Conservation (phyloP, 768 basidiomycete genomes). For the Favolaschia claudopus region DNA sequence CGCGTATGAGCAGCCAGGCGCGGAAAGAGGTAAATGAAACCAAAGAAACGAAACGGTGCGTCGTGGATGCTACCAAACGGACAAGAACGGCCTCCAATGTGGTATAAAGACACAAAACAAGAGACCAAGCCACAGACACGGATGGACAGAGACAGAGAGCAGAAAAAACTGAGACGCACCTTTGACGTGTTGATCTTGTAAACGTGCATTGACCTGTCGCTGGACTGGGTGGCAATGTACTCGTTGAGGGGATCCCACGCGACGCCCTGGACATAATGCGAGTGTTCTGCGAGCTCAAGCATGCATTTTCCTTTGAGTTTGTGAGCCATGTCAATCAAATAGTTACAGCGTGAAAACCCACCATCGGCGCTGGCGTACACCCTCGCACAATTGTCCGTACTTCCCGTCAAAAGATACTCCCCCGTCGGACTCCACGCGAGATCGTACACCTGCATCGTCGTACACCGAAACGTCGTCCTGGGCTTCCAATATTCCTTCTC, state of each 20-base stretch:
- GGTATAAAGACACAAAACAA: not conserved
- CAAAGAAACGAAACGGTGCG: too few species aligned
- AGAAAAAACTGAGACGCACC: not conserved
- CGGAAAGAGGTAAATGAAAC: too few species aligned
- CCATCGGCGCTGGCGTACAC: slow-evolving; percentile 82
- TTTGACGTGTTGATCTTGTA: slow-evolving; percentile 79
- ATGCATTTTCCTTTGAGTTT: slow-evolving; percentile 76
- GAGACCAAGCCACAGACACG: not conserved
- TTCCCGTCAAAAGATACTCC: slow-evolving; percentile 93
- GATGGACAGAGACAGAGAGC: not conserved
- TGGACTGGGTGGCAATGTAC: slow-evolving; percentile 96
- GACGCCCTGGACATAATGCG: slow-evolving; percentile 97
- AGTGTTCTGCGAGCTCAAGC: slow-evolving; percentile 91
- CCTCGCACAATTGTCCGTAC: slow-evolving; percentile 93
- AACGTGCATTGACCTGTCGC: slow-evolving; percentile 95
- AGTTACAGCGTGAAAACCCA: slow-evolving; percentile 37
- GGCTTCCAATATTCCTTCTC: slow-evolving; percentile 98
- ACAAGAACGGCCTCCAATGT: too few species aligned
- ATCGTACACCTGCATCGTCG: slow-evolving; percentile 97
- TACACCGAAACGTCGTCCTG: slow-evolving; percentile 86
- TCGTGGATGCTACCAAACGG: too few species aligned
- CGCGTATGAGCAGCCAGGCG: too few species aligned
- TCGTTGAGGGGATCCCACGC: slow-evolving; percentile 99
- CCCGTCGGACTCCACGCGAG: slow-evolving; percentile 97
- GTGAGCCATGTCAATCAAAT: slow-evolving; percentile 21